Conservation (phyloP, 2,329 filamentous ascomycete genomes). For the Apiospora kogelbergensis region DNA sequence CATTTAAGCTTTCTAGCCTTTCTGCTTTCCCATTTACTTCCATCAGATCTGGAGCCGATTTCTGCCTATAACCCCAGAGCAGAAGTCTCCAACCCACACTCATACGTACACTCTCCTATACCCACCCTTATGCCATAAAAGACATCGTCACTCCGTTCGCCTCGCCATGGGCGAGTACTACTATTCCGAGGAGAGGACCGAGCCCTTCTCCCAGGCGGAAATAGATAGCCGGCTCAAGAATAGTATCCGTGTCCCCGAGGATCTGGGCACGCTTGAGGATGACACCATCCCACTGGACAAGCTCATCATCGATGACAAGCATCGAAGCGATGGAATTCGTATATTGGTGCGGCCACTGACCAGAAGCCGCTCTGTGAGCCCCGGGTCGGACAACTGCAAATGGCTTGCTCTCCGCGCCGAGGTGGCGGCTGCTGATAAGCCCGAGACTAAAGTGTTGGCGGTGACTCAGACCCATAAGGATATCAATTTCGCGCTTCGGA, state of each 20-base stretch:
- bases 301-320: slow-evolving; percentile 50
- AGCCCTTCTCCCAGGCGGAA: slow-evolving; percentile 58
- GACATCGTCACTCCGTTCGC: slow-evolving; percentile 5
- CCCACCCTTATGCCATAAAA: neutral
- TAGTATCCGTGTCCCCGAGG: slow-evolving; percentile 45
- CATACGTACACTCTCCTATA: neutral
- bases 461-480: slow-evolving; percentile 61
- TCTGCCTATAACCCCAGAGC: neutral
- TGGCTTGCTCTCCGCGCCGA: slow-evolving; percentile 58
- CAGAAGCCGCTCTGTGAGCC: slow-evolving; percentile 54
- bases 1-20: neutral
- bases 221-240: slow-evolving; percentile 48
- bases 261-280: slow-evolving; percentile 36
- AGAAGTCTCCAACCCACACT: slow-evolving; percentile 5
- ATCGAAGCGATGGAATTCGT: slow-evolving; percentile 56
- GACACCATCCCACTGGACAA: slow-evolving; percentile 54
- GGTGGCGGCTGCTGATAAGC: slow-evolving; percentile 48
- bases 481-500: slow-evolving; percentile 59
- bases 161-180: slow-evolving; percentile 47
- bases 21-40: neutral
- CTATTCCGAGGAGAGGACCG: slow-evolving; percentile 53
- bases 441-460: slow-evolving; percentile 57
- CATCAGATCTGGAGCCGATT: neutral
- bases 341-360: slow-evolving; percentile 57
- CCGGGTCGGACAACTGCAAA: slow-evolving; percentile 55